Evolutionary conservation across 2,329 filamentous ascomycete genomes (phyloP).

Genomic region (Aspergillus sojae): DNA sequence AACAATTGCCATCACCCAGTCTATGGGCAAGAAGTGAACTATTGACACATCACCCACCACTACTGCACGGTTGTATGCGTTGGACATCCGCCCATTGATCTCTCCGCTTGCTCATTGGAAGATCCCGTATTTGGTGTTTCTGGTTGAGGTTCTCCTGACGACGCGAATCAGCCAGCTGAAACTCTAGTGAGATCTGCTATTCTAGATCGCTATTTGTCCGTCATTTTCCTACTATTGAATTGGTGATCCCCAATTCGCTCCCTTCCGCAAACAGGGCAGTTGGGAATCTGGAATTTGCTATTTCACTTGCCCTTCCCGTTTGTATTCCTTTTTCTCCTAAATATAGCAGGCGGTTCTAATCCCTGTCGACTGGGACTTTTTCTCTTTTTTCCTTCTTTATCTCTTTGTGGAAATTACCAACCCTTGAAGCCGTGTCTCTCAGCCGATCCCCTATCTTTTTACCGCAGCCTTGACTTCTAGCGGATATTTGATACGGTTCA

Average conservation of each 20-base stretch:
- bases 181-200: constrained; percentile 13
- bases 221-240: constrained; percentile 20
- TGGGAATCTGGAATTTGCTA: constrained; percentile 7
- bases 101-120: constrained; percentile 1
- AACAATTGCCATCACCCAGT: not conserved
- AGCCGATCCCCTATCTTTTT: constrained; percentile 4
- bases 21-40: not conserved
- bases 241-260: constrained; percentile 16
- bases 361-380: constrained; percentile 14
- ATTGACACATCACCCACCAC: constrained; percentile 5
- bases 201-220: constrained; percentile 8
- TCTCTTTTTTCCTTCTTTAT: constrained; percentile 7
- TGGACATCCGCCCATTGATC: not conserved
- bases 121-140: not conserved
- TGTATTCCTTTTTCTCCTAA: constrained; percentile 14
- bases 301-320: constrained; percentile 9
- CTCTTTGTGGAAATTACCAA: not conserved
- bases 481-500: not conserved
- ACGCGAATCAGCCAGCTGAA: constrained; percentile 9
- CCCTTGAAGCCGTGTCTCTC: not conserved
- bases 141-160: not conserved
- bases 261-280: constrained; percentile 16
- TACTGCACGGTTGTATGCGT: constrained; percentile 4
- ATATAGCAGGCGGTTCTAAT: constrained; percentile 17
- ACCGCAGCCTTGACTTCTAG: not conserved